Conservation (phyloP, 305 asterid genomes). For the Fraxinus dipetala region DNA sequence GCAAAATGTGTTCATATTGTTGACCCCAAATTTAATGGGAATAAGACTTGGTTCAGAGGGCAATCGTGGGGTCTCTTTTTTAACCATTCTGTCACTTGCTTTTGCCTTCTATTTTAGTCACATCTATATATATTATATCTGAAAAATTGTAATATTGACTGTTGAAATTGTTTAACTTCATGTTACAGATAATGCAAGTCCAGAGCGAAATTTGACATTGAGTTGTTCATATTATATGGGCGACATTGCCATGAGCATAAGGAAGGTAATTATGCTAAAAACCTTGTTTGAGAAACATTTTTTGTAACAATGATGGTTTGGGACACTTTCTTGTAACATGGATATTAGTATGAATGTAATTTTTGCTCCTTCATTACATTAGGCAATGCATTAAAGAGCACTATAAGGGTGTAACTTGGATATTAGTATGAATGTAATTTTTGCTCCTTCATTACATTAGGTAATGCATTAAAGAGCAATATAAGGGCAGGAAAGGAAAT, state of each 20-base stretch:
- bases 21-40: neutral
- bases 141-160: constrained; percentile 4
- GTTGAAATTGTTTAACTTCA: constrained; percentile 18
- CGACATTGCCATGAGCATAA: constrained; percentile 84
- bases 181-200: constrained; percentile 72
- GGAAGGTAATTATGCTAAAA: constrained; percentile 51
- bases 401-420: neutral
- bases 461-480: neutral
- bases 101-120: constrained; percentile 13
- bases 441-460: neutral
- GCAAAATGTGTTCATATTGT: neutral
- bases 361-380: neutral
- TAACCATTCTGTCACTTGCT: too few species aligned
- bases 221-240: constrained; percentile 86
- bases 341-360: neutral
- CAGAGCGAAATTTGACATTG: constrained; percentile 78
- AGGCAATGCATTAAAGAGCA: neutral
- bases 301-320: neutral
- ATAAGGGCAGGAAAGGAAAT: neutral
- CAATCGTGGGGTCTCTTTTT: neutral
- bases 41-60: neutral
- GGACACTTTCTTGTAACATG: constrained; percentile 6
- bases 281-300: neutral
- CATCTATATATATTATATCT: neutral
- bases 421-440: neutral